A percentile compares a stretch with the other conserved stretches of the same genome.
These are phyloP conservation scores for Paraphaeosphaeria sporulosa DNA, from an alignment of 2,329 filamentous ascomycete genomes.

Conservation along the genomic window DNA sequence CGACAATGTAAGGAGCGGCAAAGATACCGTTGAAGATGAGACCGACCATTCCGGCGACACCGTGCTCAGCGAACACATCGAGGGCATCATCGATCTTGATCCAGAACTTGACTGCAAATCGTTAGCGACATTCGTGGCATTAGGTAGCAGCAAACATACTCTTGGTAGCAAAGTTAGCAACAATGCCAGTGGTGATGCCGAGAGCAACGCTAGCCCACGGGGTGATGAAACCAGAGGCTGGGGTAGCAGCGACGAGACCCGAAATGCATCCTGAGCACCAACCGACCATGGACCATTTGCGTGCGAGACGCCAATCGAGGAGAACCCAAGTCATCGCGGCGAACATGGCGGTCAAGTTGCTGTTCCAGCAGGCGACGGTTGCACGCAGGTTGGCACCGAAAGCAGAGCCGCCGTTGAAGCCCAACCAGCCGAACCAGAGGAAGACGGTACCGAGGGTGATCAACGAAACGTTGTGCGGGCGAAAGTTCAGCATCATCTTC, in stretches of 20 bases:
- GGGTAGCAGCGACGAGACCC: constrained; percentile 86
- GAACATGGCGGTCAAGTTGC: constrained; percentile 90
- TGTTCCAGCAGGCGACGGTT: constrained; percentile 98
- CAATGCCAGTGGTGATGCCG: constrained; percentile 68
- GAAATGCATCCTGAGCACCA: constrained; percentile 92
- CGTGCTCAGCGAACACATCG: constrained; percentile 92
- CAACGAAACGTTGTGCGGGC: constrained; percentile 96
- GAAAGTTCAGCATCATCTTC: constrained; percentile 99
- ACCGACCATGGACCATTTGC: constrained; percentile 93
- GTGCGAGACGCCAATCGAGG: constrained; percentile 91
- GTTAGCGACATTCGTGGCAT: constrained; percentile 27
- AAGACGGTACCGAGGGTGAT: constrained; percentile 95
- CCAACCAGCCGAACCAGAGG: constrained; percentile 98
- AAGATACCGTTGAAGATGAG: constrained; percentile 82
- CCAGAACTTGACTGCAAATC: constrained; percentile 69
- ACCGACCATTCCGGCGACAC: constrained; percentile 80
- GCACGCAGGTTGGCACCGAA: constrained; percentile 95
- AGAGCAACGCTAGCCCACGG: constrained; percentile 69
- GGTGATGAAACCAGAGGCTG: constrained; percentile 80
- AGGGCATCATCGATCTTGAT: constrained; percentile 85
- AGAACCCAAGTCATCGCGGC: constrained; percentile 92
- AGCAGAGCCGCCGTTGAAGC: constrained; percentile 96
- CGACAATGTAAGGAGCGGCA: constrained; percentile 75
- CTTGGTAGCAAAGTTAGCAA: constrained; percentile 88
- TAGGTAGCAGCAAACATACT: constrained; percentile 61